These are phyloP conservation scores for Nosema muscidifuracis DNA, from an alignment of 371 early-diverging fungal species.

Conservation along the genomic window DNA sequence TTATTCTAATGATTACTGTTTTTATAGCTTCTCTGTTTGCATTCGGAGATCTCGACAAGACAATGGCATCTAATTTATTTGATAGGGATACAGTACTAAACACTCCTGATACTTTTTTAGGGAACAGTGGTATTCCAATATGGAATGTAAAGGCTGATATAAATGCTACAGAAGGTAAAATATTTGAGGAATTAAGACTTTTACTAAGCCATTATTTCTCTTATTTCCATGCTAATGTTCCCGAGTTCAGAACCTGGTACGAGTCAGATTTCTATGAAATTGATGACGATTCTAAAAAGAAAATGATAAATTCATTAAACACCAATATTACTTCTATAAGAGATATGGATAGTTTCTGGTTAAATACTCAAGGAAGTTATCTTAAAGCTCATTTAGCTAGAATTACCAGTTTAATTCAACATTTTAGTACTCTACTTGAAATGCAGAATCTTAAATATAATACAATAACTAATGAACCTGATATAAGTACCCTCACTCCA, in stretches of 20 bases:
- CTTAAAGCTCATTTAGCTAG: background rate
- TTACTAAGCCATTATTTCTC: background rate
- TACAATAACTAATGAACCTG: background rate
- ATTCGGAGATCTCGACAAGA: background rate
- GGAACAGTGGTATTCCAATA: background rate
- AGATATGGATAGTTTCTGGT: background rate
- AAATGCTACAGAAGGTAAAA: background rate
- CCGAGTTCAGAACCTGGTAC: background rate
- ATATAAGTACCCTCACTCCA: background rate
- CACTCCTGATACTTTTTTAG: background rate
- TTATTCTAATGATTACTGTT: background rate
- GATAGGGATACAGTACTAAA: background rate
- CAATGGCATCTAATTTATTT: background rate
- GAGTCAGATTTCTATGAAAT: background rate
- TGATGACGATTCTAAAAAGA: background rate
- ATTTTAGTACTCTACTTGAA: background rate
- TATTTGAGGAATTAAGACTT: background rate
- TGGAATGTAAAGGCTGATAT: too few species aligned
- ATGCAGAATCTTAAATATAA: background rate
- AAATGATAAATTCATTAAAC: background rate
- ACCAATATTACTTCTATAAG: background rate
- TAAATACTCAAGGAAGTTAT: background rate
- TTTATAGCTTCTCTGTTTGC: background rate
- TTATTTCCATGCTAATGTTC: background rate
- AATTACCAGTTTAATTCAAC: background rate